Conservation (phyloP, 1,284 basidiomycete species). For the Trametes polyzona region DNA sequence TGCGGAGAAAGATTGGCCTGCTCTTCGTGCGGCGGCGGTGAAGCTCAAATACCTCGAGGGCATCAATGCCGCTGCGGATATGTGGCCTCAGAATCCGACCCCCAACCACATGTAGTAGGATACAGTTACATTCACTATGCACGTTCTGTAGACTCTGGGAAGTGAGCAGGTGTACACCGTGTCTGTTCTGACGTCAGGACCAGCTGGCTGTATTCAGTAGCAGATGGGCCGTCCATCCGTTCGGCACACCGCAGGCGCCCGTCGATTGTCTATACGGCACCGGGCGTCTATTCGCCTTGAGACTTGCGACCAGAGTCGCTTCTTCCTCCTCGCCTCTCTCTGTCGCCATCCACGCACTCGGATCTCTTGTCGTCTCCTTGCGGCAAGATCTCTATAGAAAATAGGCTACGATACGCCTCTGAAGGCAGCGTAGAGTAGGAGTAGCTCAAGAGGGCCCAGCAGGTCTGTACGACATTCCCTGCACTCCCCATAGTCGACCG, state of each 20-base stretch:
- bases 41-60: conserved; percentile 79
- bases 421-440: neutral
- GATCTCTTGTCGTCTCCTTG: neutral
- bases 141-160: neutral
- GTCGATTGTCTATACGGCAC: neutral
- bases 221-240: neutral
- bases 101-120: conserved; percentile 14
- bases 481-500: neutral
- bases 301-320: conserved; percentile 2
- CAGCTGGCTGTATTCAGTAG: neutral
- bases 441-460: neutral
- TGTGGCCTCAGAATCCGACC: conserved; percentile 40
- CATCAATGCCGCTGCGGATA: conserved; percentile 71
- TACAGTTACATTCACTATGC: neutral
- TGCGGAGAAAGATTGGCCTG: conserved; percentile 54
- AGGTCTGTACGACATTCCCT: neutral
- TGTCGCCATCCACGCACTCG: neutral
- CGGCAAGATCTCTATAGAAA: neutral
- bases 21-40: conserved; percentile 64
- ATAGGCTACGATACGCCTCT: neutral
- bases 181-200: neutral
- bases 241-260: neutral
- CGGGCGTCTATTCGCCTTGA: neutral
- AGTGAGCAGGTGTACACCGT: no score
- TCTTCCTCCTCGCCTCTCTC: conserved; percentile 1